Percentiles rank a stretch among this genome's conserved stretches.
These are phyloP conservation scores for Epichloe baconii DNA, from an alignment of 2,329 filamentous ascomycete species.

Conservation along the genomic window DNA sequence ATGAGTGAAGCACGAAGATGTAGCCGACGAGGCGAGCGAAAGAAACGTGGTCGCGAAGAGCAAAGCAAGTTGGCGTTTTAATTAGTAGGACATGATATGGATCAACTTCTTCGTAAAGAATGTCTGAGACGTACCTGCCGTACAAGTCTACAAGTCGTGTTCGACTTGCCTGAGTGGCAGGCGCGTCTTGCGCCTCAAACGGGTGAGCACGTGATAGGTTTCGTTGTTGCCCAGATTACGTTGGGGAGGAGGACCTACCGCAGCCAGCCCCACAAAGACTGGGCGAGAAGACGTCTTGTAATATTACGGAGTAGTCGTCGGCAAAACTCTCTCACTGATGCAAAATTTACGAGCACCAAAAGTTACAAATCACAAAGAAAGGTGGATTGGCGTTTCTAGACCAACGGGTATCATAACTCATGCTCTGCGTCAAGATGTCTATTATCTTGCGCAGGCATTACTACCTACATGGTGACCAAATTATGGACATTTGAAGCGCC, in stretches of 20 bases:
- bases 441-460: background rate
- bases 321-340: too few relatives aligned
- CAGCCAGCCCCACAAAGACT: background rate
- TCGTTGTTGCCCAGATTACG: too few relatives aligned
- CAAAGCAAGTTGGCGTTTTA: background rate
- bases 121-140: background rate
- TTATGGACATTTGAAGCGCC: background rate
- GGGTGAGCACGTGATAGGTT: constrained; percentile 8
- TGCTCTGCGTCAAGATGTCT: background rate
- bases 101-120: background rate
- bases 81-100: background rate
- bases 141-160: background rate
- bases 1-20: background rate
- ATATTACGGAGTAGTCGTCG: too few relatives aligned
- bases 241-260: background rate
- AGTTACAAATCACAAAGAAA: background rate
- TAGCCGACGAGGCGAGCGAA: background rate
- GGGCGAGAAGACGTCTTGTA: too few relatives aligned
- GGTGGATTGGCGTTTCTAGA: background rate
- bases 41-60: background rate
- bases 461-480: constrained; percentile 1
- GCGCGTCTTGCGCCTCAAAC: constrained; percentile 3
- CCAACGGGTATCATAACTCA: background rate
- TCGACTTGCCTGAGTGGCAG: background rate
- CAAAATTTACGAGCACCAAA: too few relatives aligned